Conservation (phyloP, 306 rosid species). For the Potentilla sterilis region DNA sequence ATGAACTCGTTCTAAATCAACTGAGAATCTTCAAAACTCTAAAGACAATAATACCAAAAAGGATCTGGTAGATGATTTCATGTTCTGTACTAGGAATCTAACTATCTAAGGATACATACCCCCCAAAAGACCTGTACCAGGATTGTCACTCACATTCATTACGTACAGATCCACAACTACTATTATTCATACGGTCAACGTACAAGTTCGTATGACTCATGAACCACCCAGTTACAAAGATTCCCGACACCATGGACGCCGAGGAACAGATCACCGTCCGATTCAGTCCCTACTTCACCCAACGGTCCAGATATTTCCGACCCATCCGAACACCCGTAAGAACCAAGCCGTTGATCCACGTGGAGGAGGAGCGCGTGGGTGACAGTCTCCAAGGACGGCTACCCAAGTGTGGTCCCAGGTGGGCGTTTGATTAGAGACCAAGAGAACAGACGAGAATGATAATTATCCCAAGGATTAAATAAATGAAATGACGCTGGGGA, state of each 20-base stretch:
- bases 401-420: background rate
- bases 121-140: background rate
- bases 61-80: no score
- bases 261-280: slow-evolving; percentile 6
- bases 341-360: background rate
- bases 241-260: background rate
- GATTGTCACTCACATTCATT: background rate
- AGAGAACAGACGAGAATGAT: background rate
- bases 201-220: background rate
- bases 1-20: no score
- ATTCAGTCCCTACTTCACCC: background rate
- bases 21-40: no score
- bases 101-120: background rate
- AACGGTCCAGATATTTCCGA: background rate
- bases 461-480: background rate
- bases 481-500: background rate
- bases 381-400: background rate
- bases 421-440: background rate
- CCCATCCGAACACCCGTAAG: background rate
- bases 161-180: background rate
- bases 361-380: background rate
- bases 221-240: background rate
- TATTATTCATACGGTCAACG: background rate
- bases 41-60: no score
- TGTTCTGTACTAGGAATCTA: background rate